A percentile compares a stretch with the other conserved stretches of the same genome.
phyloP scores from a whole-genome alignment of 768 basidiomycete species.

The Suillus hirtellus region DNA sequence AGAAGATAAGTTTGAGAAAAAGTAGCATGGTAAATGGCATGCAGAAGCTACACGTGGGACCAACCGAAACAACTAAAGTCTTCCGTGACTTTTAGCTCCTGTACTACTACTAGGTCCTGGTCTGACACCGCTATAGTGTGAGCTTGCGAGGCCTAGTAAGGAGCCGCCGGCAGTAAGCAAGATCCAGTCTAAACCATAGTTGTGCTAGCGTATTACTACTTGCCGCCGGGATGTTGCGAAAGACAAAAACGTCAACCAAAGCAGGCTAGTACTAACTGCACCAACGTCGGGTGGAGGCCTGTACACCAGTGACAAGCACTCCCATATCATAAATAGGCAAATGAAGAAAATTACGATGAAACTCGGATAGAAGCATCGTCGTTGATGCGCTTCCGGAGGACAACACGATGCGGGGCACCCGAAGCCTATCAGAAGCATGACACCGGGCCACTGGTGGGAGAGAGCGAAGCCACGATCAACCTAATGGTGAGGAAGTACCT shows the following conservation, averaged over 20 bases:
- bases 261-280: background rate
- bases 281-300: background rate
- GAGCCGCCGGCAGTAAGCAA: constrained; percentile 1
- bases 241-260: background rate
- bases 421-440: constrained; percentile 2
- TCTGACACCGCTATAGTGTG: background rate
- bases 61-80: background rate
- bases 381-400: background rate
- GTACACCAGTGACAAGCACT: background rate
- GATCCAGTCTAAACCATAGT: background rate
- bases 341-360: too few relatives aligned
- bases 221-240: constrained; percentile 6
- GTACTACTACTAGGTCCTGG: background rate
- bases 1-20: constrained; percentile 8
- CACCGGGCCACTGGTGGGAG: background rate
- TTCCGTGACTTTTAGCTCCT: background rate
- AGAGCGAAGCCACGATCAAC: background rate
- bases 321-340: background rate
- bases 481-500: background rate
- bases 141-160: background rate
- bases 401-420: background rate
- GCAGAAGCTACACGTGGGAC: background rate
- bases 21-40: background rate
- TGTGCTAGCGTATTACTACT: background rate
- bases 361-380: background rate